These are phyloP conservation scores for Boletellus sp. DNA, from an alignment of 1,284 basidiomycete genomes.

Conservation along the genomic window DNA sequence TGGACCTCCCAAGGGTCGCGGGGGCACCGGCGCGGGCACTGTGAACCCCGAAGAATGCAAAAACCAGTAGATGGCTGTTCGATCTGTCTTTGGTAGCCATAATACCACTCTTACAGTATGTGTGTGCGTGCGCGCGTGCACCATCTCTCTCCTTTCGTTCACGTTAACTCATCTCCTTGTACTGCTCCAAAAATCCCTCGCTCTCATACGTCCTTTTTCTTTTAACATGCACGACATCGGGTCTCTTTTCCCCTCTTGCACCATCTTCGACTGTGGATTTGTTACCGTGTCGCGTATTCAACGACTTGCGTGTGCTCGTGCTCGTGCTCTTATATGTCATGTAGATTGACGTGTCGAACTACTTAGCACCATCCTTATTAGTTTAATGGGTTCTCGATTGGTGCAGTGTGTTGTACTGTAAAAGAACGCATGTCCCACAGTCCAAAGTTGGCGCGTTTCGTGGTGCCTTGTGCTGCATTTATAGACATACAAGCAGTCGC, in stretches of 20 bases:
- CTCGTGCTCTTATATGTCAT: not conserved
- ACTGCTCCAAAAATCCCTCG: constrained; percentile 5
- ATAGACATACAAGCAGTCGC: no score
- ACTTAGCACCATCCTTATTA: constrained; percentile 5
- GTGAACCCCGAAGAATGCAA: constrained; percentile 82
- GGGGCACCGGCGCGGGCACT: constrained; percentile 35
- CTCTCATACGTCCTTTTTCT: not conserved
- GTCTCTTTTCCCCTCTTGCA: not conserved
- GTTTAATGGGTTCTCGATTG: constrained; percentile 18
- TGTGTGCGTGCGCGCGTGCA: constrained; percentile 9
- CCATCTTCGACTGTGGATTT: constrained; percentile 6
- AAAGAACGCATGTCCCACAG: no score
- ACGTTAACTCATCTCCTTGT: constrained; percentile 13
- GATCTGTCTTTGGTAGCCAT: constrained; percentile 15
- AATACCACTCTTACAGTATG: constrained; percentile 22
- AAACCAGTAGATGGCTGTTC: constrained; percentile 58
- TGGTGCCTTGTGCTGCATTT: no score
- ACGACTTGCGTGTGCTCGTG: constrained; percentile 9
- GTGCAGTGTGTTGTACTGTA: not conserved
- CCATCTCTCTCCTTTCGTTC: constrained; percentile 9
- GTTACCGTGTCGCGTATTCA: constrained; percentile 10
- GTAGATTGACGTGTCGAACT: not conserved
- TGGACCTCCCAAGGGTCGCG: constrained; percentile 54
- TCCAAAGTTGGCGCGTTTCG: no score
- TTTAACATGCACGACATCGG: constrained; percentile 1